phyloP scores from a whole-genome alignment of 768 basidiomycete genomes.

The Psilocybe subaeruginosa region DNA sequence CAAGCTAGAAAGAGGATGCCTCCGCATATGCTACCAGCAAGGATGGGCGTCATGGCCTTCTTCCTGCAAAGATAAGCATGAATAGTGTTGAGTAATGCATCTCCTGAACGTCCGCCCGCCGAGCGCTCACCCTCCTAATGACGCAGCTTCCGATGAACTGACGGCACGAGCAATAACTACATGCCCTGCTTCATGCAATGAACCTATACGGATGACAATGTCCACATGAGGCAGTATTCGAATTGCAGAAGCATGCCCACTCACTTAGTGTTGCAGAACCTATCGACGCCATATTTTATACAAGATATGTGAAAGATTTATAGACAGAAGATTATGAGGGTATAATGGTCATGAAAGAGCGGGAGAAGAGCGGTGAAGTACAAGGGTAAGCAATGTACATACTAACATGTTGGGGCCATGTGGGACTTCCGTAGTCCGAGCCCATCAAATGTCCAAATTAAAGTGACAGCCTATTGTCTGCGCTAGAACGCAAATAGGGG shows the following conservation, averaged over 20 bases:
- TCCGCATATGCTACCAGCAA: conserved; percentile 63
- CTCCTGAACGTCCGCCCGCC: not conserved
- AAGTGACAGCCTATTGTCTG: no score
- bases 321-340: not conserved
- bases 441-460: no score
- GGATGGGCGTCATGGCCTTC: conserved; percentile 60
- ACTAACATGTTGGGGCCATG: not conserved
- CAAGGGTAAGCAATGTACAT: not conserved
- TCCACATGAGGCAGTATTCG: not conserved
- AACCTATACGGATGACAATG: not conserved
- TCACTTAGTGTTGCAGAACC: not conserved
- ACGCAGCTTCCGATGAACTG: conserved; percentile 41
- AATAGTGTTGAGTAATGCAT: not conserved
- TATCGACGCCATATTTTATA: not conserved
- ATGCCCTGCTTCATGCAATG: conserved; percentile 12
- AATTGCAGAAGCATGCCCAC: not conserved
- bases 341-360: not conserved
- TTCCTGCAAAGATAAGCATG: conserved; percentile 35
- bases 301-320: not conserved
- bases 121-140: conserved; percentile 39
- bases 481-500: no score
- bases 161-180: conserved; percentile 25
- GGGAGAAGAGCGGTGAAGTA: not conserved
- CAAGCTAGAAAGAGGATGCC: conserved; percentile 51
- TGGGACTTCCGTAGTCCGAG: no score